A percentile compares a stretch with the other conserved stretches of the same genome.
Evolutionary conservation across 2,329 filamentous ascomycete species (phyloP).

Genomic region (Macrophomina tecta): DNA sequence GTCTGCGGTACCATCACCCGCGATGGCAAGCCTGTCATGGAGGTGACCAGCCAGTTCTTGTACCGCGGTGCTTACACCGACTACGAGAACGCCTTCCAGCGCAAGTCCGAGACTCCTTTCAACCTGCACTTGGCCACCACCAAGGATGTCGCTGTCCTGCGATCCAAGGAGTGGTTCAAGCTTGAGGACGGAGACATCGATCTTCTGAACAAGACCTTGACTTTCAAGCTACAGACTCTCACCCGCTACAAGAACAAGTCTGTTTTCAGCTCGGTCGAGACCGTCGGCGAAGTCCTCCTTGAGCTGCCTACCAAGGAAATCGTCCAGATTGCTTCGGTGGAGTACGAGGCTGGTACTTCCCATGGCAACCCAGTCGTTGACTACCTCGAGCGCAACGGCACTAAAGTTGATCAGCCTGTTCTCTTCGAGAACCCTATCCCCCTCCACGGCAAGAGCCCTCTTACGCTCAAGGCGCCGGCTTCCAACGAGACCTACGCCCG

Average conservation of each 20-base stretch:
- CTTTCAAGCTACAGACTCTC: constrained; percentile 92
- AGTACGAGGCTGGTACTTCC: constrained; percentile 89
- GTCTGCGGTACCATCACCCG: constrained; percentile 96
- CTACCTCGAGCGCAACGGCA: constrained; percentile 90
- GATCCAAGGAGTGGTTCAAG: constrained; percentile 97
- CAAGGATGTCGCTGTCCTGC: constrained; percentile 91
- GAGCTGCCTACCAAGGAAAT: constrained; percentile 97
- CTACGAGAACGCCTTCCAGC: constrained; percentile 98
- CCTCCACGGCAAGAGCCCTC: constrained; percentile 86
- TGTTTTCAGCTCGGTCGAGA: constrained; percentile 90
- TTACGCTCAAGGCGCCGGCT: constrained; percentile 86
- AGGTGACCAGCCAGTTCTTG: constrained; percentile 97
- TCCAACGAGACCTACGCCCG: constrained; percentile 98
- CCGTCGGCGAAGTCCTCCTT: constrained; percentile 87
- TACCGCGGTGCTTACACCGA: constrained; percentile 93
- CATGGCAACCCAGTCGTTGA: constrained; percentile 97
- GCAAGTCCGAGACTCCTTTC: constrained; percentile 94
- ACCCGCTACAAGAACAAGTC: constrained; percentile 94
- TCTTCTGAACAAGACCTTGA: constrained; percentile 89
- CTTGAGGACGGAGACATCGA: constrained; percentile 84
- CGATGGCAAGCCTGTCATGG: constrained; percentile 87
- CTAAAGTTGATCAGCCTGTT: constrained; percentile 92
- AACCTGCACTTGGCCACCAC: constrained; percentile 85
- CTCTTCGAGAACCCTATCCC: constrained; percentile 98
- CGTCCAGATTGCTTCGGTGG: constrained; percentile 95